Evolutionary conservation across 805 yeast genomes (phyloP).

Genomic region (Suhomyces sp.): DNA sequence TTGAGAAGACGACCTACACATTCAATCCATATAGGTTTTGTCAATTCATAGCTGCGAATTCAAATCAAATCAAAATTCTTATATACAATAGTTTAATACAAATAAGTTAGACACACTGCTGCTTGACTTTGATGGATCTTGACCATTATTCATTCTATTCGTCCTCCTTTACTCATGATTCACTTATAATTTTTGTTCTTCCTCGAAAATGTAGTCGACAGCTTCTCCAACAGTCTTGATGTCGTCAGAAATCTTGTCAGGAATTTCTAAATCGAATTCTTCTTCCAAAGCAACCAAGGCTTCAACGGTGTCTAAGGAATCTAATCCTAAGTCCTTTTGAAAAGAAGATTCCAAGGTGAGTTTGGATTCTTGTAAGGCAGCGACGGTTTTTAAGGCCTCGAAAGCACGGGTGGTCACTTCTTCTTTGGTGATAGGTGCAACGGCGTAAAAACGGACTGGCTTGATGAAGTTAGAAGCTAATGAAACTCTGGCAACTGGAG

Average conservation of each 20-base stretch:
- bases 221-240: constrained; percentile 94
- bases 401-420: constrained; percentile 82
- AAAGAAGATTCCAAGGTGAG: constrained; percentile 50
- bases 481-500: constrained; percentile 34
- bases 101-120: too few relatives aligned
- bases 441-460: constrained; percentile 55
- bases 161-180: constrained; percentile 3
- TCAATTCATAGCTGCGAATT: constrained; percentile 2
- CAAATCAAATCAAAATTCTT: constrained; percentile 5
- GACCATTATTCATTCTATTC: neutral
- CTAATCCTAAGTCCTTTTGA: constrained; percentile 78
- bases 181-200: constrained; percentile 45
- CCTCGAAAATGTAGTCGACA: constrained; percentile 76
- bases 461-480: constrained; percentile 24
- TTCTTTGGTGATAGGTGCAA: constrained; percentile 64
- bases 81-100: constrained; percentile 8
- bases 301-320: constrained; percentile 92
- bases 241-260: constrained; percentile 90
- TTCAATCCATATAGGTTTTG: too few relatives aligned
- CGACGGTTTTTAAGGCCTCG: constrained; percentile 66
- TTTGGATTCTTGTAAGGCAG: constrained; percentile 46
- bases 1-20: too few relatives aligned
- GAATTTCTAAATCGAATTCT: constrained; percentile 76
- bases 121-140: too few relatives aligned
- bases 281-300: constrained; percentile 95